Conservation (phyloP, 2,329 filamentous ascomycete genomes). For the Microdochium paspali region DNA sequence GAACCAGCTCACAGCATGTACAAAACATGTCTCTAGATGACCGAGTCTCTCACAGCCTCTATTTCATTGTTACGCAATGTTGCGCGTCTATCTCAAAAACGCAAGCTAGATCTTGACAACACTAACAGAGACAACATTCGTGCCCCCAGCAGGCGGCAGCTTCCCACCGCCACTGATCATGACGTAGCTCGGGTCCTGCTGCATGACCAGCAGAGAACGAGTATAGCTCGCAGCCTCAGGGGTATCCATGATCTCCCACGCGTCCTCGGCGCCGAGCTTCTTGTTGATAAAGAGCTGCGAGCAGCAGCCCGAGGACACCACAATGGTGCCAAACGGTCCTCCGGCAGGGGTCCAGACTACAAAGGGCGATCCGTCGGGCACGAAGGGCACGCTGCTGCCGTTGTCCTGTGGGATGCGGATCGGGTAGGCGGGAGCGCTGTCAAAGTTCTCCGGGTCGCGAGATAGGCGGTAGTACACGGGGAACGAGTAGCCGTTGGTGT, state of each 20-base stretch:
- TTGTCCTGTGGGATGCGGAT: constrained; percentile 12
- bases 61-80: not conserved
- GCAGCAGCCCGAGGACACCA: constrained; percentile 20
- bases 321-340: constrained; percentile 19
- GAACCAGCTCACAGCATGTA: too few species aligned
- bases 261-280: constrained; percentile 16
- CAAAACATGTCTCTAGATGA: too few species aligned
- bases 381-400: not conserved
- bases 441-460: constrained; percentile 16
- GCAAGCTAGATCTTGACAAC: constrained; percentile 10
- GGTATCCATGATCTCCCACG: constrained; percentile 15
- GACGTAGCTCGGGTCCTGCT: constrained; percentile 11
- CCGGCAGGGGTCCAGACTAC: constrained; percentile 22
- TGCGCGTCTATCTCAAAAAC: too few species aligned
- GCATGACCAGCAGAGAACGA: constrained; percentile 14
- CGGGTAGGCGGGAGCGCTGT: constrained; percentile 9
- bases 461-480: constrained; percentile 22
- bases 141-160: constrained; percentile 29
- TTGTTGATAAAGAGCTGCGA: constrained; percentile 19
- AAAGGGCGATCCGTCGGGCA: constrained; percentile 20
- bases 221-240: constrained; percentile 16
- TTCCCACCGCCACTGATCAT: constrained; percentile 26
- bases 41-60: not conserved
- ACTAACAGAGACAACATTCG: constrained; percentile 23
- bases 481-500: constrained; percentile 10